Evolutionary conservation across 1,284 basidiomycete genomes (phyloP).

Genomic region (Cutaneotrichosporon arboriforme): DNA sequence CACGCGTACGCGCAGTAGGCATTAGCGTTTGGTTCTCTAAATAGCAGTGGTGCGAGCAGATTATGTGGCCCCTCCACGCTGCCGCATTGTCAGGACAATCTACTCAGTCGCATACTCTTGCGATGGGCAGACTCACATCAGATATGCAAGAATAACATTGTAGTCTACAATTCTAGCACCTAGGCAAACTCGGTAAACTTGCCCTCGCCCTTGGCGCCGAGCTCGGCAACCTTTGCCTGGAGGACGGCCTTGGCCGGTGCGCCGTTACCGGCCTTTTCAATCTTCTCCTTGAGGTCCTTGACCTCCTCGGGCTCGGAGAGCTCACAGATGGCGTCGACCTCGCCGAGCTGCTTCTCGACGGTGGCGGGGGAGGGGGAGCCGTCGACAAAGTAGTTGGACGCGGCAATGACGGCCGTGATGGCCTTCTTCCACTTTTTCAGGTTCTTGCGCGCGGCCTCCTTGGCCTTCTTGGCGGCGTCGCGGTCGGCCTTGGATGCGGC

Average conservation of each 20-base stretch:
- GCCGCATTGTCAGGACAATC: too few species aligned
- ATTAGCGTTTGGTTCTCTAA: too few species aligned
- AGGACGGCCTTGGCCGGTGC: slow-evolving; percentile 45
- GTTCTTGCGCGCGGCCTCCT: slow-evolving; percentile 58
- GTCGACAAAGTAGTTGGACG: slow-evolving; percentile 56
- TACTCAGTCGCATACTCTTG: too few species aligned
- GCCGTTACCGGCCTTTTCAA: slow-evolving; percentile 51
- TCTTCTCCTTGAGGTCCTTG: slow-evolving; percentile 52
- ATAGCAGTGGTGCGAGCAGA: too few species aligned
- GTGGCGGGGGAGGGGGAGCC: slow-evolving; percentile 48
- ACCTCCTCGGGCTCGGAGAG: slow-evolving; percentile 54
- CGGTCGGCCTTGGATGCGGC: slow-evolving; percentile 56
- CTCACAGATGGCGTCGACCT: slow-evolving; percentile 53
- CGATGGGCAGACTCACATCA: too few species aligned
- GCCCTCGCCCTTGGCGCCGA: slow-evolving; percentile 45
- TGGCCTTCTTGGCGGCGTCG: slow-evolving; percentile 89
- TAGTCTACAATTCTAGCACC: not conserved
- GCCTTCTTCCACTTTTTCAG: slow-evolving; percentile 54
- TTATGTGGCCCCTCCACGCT: too few species aligned
- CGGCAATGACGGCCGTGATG: slow-evolving; percentile 51
- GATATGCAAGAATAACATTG: too few species aligned
- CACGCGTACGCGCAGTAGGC: too few species aligned
- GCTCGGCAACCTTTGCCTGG: slow-evolving; percentile 33
- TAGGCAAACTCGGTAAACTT: slow-evolving; percentile 53
- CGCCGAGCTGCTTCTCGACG: slow-evolving; percentile 55